Percentiles rank a stretch among this genome's conserved stretches.
Conservation (phyloP, 257 asterid species). For the Solanum habrochaites region DNA sequence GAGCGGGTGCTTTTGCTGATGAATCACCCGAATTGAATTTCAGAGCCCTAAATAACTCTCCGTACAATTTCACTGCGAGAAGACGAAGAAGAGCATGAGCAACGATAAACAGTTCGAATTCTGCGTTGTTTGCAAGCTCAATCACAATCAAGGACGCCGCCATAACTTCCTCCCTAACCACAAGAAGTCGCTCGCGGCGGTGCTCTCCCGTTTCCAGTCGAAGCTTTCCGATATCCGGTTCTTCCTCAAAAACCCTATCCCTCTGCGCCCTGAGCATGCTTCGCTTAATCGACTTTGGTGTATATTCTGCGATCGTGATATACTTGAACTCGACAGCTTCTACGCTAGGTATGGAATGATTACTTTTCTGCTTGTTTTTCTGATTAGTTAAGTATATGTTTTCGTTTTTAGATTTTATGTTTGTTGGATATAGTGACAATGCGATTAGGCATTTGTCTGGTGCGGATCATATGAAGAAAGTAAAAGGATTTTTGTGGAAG, state of each 20-base stretch:
- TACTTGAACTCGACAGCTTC: slow-evolving; percentile 44
- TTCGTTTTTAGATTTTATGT: neutral
- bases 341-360: slow-evolving; percentile 38
- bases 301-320: slow-evolving; percentile 50
- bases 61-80: neutral
- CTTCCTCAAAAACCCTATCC: slow-evolving; percentile 47
- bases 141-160: slow-evolving; percentile 72
- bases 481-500: slow-evolving; percentile 69
- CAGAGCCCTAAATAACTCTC: neutral
- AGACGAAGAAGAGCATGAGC: slow-evolving; percentile 14
- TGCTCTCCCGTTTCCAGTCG: slow-evolving; percentile 65
- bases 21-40: neutral
- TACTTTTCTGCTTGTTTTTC: neutral
- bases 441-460: slow-evolving; percentile 66
- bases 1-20: neutral
- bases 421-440: slow-evolving; percentile 41
- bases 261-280: slow-evolving; percentile 45
- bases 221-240: slow-evolving; percentile 42
- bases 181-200: slow-evolving; percentile 43
- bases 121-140: slow-evolving; percentile 67
- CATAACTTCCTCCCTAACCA: slow-evolving; percentile 70
- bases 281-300: slow-evolving; percentile 62
- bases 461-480: slow-evolving; percentile 71
- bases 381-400: neutral
- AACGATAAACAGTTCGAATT: slow-evolving; percentile 35